Evolutionary conservation across 1,284 basidiomycete species (phyloP).

Genomic region (Cystobasidiaceae sp.): DNA sequence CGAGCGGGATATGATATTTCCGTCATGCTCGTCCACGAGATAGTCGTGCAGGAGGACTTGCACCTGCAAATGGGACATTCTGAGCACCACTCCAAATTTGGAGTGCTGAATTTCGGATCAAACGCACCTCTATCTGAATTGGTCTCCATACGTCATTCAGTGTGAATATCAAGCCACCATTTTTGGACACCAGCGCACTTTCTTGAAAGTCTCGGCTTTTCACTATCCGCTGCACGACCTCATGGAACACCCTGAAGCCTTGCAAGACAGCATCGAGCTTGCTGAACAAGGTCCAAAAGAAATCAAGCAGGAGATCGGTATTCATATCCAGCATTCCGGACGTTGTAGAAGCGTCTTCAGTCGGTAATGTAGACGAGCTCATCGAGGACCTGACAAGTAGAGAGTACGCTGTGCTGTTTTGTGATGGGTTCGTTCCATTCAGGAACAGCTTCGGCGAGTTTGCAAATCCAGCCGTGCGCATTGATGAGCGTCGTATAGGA

Average conservation of each 20-base stretch:
- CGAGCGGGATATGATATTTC: constrained; percentile 67
- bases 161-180: constrained; percentile 58
- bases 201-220: constrained; percentile 53
- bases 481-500: not conserved
- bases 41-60: constrained; percentile 84
- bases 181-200: constrained; percentile 65
- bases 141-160: constrained; percentile 86
- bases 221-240: constrained; percentile 62
- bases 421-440: not conserved
- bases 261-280: constrained; percentile 95
- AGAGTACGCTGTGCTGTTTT: constrained; percentile 27
- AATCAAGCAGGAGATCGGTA: constrained; percentile 78
- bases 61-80: constrained; percentile 58
- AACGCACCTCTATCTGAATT: constrained; percentile 74
- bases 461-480: not conserved
- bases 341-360: not conserved
- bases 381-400: constrained; percentile 22
- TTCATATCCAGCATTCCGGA: constrained; percentile 52
- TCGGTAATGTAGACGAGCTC: not conserved
- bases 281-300: constrained; percentile 97
- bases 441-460: constrained; percentile 13
- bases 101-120: not conserved
- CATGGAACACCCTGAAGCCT: constrained; percentile 83
- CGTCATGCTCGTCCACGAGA: constrained; percentile 75
- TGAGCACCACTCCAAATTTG: no score